Base-by-base conservation (phyloP, 176 grass and related monocot species). In the Zoysia pacifica region DNA sequence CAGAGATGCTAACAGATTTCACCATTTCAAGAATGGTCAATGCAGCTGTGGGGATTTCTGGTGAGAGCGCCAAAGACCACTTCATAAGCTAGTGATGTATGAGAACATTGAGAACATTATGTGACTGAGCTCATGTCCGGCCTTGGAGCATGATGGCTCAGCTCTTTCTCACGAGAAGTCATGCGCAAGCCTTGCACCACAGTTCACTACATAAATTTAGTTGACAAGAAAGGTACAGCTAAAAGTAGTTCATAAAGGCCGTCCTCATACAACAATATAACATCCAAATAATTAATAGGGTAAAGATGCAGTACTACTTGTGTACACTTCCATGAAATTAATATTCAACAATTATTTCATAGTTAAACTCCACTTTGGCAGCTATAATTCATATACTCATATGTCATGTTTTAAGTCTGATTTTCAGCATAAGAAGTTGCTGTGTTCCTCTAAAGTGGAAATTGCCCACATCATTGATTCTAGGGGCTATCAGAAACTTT, bases 41-140 rank as follows among this genome's bases (percentile, higher is more conserved):
- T 95, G 93, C 79, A 95, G 87, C n/a, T 95, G 89, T 88, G 78
- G 85, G 62, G 87, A 95, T 81, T 95, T 95, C 67, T 95, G 90
- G 93, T 95, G 79, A 92, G 28, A 60, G 11, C 7, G 28, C 41
- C 67, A 67, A 69, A 42, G 12, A 48, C n/a, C 63, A 79, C 55
- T 68, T 35, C 62, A 56, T 44, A 13, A 67, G 16, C 3, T 67
- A 42, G 40, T 45, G 63, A 64, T 59, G 41, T 58, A 44, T 56
- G 44, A 45, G 44, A 45, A n/a, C n/a, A n/a, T n/a, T n/a, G n/a
- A n/a, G n/a, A n/a, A 67, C 10, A 45, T 44, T 50, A 10, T 78
- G 8, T 11, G 61, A 7, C 13, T 36, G 43, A 50, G 35, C 42
- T 39, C 46, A 7, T 77, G 13, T 64, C 45, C 28, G 28, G 38